These are phyloP conservation scores for Penicillium brasilianum DNA, from an alignment of 2,329 filamentous ascomycete genomes.

Conservation along the genomic window DNA sequence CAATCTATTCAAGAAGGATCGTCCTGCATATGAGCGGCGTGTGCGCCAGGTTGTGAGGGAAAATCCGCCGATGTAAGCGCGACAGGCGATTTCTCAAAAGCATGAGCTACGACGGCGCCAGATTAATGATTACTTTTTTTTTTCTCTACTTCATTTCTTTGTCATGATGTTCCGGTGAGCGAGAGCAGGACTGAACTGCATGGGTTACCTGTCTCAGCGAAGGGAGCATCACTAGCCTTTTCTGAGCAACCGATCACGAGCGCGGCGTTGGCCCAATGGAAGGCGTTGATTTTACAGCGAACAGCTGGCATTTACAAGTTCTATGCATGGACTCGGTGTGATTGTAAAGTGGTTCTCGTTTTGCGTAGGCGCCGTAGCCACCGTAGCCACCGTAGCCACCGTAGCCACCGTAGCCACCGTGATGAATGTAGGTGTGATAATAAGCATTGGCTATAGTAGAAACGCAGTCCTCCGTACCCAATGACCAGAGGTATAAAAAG, in stretches of 20 bases:
- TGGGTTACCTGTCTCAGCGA: conserved; percentile 21
- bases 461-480: too few relatives aligned
- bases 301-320: conserved; percentile 1
- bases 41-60: conserved; percentile 86
- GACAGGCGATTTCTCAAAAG: neutral
- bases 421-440: too few relatives aligned
- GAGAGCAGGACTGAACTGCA: conserved; percentile 19
- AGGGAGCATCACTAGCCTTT: conserved; percentile 24
- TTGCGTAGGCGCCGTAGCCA: neutral
- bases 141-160: conserved; percentile 20
- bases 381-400: too few relatives aligned
- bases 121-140: conserved; percentile 8
- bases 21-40: conserved; percentile 83
- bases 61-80: conserved; percentile 73
- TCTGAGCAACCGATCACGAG: conserved; percentile 29
- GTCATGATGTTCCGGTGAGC: conserved; percentile 16
- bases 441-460: neutral
- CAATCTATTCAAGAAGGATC: conserved; percentile 93
- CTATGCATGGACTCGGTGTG: neutral
- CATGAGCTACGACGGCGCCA: conserved; percentile 14
- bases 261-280: conserved; percentile 35
- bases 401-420: neutral
- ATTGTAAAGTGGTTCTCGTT: neutral
- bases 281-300: conserved; percentile 22
- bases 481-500: too few relatives aligned